Evolutionary conservation across 139 green algal genomes (phyloP), one percentile per base, ranked within the genome.

Genomic region (Volvox reticuliferus): DNA sequence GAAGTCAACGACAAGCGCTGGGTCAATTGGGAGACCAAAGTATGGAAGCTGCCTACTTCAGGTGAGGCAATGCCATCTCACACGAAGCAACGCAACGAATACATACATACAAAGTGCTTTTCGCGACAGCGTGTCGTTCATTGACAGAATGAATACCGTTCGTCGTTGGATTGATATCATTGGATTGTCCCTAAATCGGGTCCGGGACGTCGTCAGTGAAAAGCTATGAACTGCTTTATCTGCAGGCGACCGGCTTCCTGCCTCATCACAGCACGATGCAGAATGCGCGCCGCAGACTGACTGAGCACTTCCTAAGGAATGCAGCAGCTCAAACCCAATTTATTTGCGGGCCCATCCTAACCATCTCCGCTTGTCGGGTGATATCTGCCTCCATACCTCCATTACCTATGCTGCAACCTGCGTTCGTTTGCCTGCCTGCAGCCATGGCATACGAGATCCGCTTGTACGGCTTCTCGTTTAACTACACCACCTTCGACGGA

Each of bases 11-110:
- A 35, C 30, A 20, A 81, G 30, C 32, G 75, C 17, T 81, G 75
- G 75, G 13, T 81, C 5, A 81, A 55, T 35, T 81, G 75, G 75
- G 75, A 81, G 75, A 81, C 75, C 75, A 81, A 81, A 30, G 75
- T 24, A 3, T 81, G 75, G 75, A 81, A 28, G 32, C 2, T 81
- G 75, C 32, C 75, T 30, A 81, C 75, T 2, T 33, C 32, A 81
- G 75, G 75, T 81, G 75, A 50, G 75, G 32, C 71, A 79, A 19
- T 73, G 65, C 65, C 65, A 28, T 73, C 21, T 12, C 65, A 73
- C 65, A 16, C 44, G 21, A 30, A 73, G 65, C 24, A 73, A 28
- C 65, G 16, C 65, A 73, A 30, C 21, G 21, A 2, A 28, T 73
- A 73, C 65, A 73, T 73, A 28, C 65, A 73, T 73, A 12, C 65